Percentiles rank a stretch among this genome's conserved stretches.
Conservation (phyloP, 441 rosid genomes). For the Pelargonium australe region DNA sequence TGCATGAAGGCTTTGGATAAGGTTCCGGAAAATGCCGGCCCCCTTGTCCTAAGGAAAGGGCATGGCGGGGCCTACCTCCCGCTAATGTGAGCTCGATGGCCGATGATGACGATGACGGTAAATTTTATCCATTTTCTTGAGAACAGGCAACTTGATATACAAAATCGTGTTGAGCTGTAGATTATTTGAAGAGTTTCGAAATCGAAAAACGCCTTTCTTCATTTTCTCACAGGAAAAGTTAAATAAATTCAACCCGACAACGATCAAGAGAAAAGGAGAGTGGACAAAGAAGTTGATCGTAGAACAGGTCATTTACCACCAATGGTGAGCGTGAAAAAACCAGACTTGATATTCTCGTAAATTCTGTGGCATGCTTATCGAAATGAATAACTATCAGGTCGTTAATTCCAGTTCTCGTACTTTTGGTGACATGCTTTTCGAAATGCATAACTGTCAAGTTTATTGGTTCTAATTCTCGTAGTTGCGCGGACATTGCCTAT, state of each 20-base stretch:
- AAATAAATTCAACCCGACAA: background rate
- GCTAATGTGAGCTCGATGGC: slow-evolving; percentile 53
- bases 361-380: too few species aligned
- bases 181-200: too few species aligned
- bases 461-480: too few species aligned
- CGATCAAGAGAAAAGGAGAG: background rate
- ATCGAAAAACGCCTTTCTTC: background rate
- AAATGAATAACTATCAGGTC: too few species aligned
- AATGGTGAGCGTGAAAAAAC: too few species aligned
- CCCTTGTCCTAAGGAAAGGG: slow-evolving; percentile 77
- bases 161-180: too few species aligned
- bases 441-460: too few species aligned
- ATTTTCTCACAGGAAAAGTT: background rate
- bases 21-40: slow-evolving; percentile 74
- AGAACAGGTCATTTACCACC: background rate
- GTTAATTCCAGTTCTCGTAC: too few species aligned
- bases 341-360: too few species aligned
- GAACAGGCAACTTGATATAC: too few species aligned
- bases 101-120: background rate
- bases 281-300: background rate
- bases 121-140: background rate
- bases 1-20: slow-evolving; percentile 62
- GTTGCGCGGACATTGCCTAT: too few species aligned
- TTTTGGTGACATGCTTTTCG: too few species aligned
- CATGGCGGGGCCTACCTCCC: slow-evolving; percentile 98